Conservation (phyloP, 2,329 filamentous ascomycete species). For the Fusarium annulatum region DNA sequence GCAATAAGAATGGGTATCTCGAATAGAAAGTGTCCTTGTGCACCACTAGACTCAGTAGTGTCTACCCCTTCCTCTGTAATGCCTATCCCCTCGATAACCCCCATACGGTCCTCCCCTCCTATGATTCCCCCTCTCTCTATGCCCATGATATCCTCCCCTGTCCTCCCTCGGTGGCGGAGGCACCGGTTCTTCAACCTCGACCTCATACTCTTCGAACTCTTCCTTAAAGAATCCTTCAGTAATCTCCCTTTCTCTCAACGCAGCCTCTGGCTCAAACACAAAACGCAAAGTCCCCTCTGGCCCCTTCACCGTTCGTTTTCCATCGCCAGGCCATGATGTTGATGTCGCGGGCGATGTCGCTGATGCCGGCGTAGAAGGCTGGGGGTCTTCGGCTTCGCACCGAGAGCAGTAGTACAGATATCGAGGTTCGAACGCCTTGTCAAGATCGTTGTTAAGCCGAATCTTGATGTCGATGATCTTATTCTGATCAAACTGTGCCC, state of each 20-base stretch:
- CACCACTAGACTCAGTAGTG: slow-evolving; percentile 40
- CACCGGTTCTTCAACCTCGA: slow-evolving; percentile 78
- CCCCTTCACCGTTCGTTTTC: slow-evolving; percentile 52
- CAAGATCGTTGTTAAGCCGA: slow-evolving; percentile 83
- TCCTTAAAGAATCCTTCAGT: slow-evolving; percentile 77
- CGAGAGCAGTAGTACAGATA: slow-evolving; percentile 70
- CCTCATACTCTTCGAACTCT: slow-evolving; percentile 80
- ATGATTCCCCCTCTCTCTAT: slow-evolving; percentile 49
- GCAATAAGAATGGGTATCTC: slow-evolving; percentile 24
- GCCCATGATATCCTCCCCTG: slow-evolving; percentile 48
- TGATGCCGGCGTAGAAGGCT: slow-evolving; percentile 48
- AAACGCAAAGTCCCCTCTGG: slow-evolving; percentile 86
- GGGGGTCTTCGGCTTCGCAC: slow-evolving; percentile 57
- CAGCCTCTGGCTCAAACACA: slow-evolving; percentile 84
- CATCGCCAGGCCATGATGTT: slow-evolving; percentile 52
- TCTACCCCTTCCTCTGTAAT: slow-evolving; percentile 49
- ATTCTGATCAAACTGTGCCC: slow-evolving; percentile 76
- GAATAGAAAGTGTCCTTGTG: neutral
- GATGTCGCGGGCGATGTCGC: slow-evolving; percentile 55
- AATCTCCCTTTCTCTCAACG: slow-evolving; percentile 74
- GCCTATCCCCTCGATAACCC: slow-evolving; percentile 49
- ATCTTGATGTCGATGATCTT: slow-evolving; percentile 90
- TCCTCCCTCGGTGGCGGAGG: slow-evolving; percentile 44
- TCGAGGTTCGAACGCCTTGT: slow-evolving; percentile 69
- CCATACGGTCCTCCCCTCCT: slow-evolving; percentile 50